A percentile compares a stretch with the other conserved stretches of the same genome.
Evolutionary conservation across 1,284 basidiomycete species (phyloP).

Genomic region (Agaricales sp.): DNA sequence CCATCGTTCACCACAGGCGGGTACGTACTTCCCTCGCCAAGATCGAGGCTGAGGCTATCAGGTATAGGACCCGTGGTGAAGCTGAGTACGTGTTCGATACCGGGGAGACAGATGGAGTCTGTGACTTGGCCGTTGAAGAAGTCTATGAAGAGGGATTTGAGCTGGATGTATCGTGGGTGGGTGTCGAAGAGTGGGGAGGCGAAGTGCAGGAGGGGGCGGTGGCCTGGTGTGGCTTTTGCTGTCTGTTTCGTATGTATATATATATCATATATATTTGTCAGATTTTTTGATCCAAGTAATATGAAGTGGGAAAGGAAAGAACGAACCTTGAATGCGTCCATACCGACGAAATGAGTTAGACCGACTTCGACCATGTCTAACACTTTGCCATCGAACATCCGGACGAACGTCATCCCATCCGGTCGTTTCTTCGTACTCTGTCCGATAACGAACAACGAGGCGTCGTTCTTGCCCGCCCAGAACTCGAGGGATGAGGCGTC

Average conservation of each 20-base stretch:
- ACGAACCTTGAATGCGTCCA: conserved; percentile 78
- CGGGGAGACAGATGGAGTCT: conserved; percentile 75
- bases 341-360: conserved; percentile 70
- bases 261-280: no score
- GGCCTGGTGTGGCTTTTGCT: conserved; percentile 83
- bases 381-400: conserved; percentile 83
- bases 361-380: conserved; percentile 96
- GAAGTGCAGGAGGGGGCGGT: conserved; percentile 92
- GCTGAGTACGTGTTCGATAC: conserved; percentile 88
- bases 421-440: conserved; percentile 95
- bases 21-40: neutral
- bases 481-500: conserved; percentile 72
- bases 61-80: conserved; percentile 70
- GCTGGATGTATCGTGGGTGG: conserved; percentile 82
- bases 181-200: conserved; percentile 89
- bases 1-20: no score
- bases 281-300: neutral
- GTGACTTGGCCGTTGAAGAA: conserved; percentile 86
- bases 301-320: neutral
- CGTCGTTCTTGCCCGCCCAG: conserved; percentile 93
- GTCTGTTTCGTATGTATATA: conserved; percentile 37
- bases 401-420: conserved; percentile 76
- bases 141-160: conserved; percentile 88
- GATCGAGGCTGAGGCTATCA: conserved; percentile 29
- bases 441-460: conserved; percentile 83